Percentiles rank a stretch among this genome's conserved stretches.
Conservation (phyloP, 2,329 filamentous ascomycete species). For the Dothistroma pini region DNA sequence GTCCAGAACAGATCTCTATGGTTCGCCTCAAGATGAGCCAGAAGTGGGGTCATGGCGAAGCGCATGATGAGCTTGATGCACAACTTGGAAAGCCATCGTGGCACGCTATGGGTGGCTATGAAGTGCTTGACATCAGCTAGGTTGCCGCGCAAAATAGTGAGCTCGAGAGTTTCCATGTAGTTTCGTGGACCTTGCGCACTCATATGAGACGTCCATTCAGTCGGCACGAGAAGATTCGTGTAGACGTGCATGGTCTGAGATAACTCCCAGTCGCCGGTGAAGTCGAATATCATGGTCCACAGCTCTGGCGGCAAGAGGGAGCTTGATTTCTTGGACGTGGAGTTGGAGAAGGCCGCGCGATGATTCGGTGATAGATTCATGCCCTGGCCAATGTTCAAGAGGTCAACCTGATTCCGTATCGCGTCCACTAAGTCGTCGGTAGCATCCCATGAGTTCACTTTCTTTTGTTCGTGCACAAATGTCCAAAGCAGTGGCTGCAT, state of each 20-base stretch:
- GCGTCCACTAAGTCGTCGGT: slow-evolving; percentile 70
- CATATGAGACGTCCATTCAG: slow-evolving; percentile 65
- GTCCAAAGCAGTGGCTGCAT: slow-evolving; percentile 80
- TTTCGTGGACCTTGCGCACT: slow-evolving; percentile 64
- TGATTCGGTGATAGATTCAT: slow-evolving; percentile 50
- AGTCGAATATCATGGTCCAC: slow-evolving; percentile 83
- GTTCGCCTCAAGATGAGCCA: slow-evolving; percentile 66
- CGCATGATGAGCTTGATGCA: slow-evolving; percentile 88
- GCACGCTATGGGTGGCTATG: slow-evolving; percentile 62
- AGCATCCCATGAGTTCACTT: slow-evolving; percentile 52
- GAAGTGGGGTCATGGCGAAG: slow-evolving; percentile 75
- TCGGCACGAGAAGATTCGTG: slow-evolving; percentile 69
- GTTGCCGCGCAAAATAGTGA: slow-evolving; percentile 72
- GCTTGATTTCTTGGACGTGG: slow-evolving; percentile 26
- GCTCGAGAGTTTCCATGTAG: slow-evolving; percentile 76
- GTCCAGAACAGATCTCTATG: slow-evolving; percentile 76
- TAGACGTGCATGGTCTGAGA: slow-evolving; percentile 77
- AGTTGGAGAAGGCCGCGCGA: slow-evolving; percentile 33
- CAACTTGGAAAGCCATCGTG: slow-evolving; percentile 72
- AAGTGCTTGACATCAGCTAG: slow-evolving; percentile 69
- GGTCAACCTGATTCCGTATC: slow-evolving; percentile 72
- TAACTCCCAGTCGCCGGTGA: slow-evolving; percentile 85
- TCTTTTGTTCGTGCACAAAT: slow-evolving; percentile 53
- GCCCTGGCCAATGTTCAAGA: slow-evolving; percentile 69
- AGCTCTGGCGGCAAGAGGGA: slow-evolving; percentile 71